phyloP scores from a whole-genome alignment of 768 basidiomycete genomes.

The Naganishia vishniacii region DNA sequence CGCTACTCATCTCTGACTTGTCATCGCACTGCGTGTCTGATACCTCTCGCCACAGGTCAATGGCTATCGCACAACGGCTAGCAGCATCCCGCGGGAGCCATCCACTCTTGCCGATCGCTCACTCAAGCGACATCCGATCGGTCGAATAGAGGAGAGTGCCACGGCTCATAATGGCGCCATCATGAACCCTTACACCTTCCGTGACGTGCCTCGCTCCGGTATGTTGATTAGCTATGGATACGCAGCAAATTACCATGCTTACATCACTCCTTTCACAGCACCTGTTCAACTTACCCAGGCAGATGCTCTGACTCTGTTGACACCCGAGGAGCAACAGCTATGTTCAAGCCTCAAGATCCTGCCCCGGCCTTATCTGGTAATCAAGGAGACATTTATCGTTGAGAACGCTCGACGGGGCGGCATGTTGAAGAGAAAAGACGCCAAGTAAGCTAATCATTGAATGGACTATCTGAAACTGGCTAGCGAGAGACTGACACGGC shows the following conservation, averaged over 20 bases:
- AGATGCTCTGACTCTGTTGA: conserved; percentile 81
- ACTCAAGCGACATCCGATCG: neutral
- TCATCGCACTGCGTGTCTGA: neutral
- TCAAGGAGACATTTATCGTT: conserved; percentile 89
- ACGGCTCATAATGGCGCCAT: neutral
- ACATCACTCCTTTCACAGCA: conserved; percentile 24
- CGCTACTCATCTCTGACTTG: neutral
- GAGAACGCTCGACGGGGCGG: conserved; percentile 88
- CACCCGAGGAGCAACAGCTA: conserved; percentile 75
- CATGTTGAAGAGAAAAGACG: conserved; percentile 78
- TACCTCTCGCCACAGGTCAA: neutral
- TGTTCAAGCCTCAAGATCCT: conserved; percentile 85
- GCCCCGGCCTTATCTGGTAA: conserved; percentile 88
- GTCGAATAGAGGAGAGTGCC: neutral
- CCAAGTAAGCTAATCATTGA: conserved; percentile 40
- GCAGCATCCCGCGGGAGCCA: conserved; percentile 20
- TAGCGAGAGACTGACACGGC: no score
- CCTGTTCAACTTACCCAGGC: conserved; percentile 88
- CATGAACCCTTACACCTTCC: neutral
- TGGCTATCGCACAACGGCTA: neutral
- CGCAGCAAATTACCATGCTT: neutral
- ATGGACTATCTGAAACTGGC: neutral
- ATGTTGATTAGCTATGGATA: neutral
- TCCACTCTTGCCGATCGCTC: neutral
- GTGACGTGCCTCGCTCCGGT: conserved; percentile 13